Evolutionary conservation across 2,329 filamentous ascomycete genomes (phyloP), one percentile per base, ranked within the genome.

Genomic region (Neodidymelliopsis sp.): DNA sequence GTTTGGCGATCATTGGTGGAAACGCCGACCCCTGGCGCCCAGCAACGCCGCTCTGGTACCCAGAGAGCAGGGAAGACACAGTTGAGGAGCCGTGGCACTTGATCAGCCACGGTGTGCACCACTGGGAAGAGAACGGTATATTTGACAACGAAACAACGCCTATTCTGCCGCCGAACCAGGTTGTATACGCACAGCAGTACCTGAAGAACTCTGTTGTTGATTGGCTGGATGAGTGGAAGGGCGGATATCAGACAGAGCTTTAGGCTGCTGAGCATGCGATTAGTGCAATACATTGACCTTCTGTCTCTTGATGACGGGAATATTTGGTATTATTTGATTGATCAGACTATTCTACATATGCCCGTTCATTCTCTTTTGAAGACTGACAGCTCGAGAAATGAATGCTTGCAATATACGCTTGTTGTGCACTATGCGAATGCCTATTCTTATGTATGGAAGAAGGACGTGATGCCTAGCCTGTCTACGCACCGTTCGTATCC

Each of bases 21-120:
- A 82, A 89, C 54, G 83, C 84, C 46, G 91, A 95, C 65, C 90
- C 90, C 0, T 96, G 91, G 91, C 82, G 87, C 13, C 83, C 84
- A 0, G 88, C 88, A 0, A 88, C 86, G 0, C 84, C 88, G 0
- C 85, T 93, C 38, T 86, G 85, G 0, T 81, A 84, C n/a, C 80
- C 84, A 0, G 76, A 79, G 0, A 73, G 77, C 22, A 77, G 88
- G 15, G 71, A 76, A 11, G 88, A 81, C 33, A 89, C 88, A 0
- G 73, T 76, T 0, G 80, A 78, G 36, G 81, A 91, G 74, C 90
- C 90, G 0, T 89, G 87, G 55, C 79, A 90, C n/a, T 66, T 93
- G 34, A 90, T 95, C 34, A 75, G 79, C 3, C 81, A 81, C n/a
- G 89, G 84, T 0, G 88, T 92, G 15, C 90, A 95, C 70, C 89